Percentiles rank a stretch among this genome's conserved stretches.
Evolutionary conservation across 1,284 basidiomycete species (phyloP).

Genomic region (Boletus semigastroideus): DNA sequence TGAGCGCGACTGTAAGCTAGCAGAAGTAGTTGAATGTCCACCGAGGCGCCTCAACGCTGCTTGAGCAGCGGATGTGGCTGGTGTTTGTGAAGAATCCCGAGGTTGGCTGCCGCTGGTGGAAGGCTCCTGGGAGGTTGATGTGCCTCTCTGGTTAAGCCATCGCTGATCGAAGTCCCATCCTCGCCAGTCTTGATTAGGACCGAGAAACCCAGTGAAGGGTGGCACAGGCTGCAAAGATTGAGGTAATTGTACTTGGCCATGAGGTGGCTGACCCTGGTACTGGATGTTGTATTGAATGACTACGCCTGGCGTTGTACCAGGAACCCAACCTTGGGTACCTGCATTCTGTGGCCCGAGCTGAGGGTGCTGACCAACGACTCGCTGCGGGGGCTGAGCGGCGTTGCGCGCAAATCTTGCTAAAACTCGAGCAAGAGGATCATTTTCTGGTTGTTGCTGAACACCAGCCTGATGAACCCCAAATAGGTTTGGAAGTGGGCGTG

Average conservation of each 20-base stretch:
- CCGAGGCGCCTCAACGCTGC: constrained; percentile 42
- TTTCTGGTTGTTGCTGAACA: constrained; percentile 32
- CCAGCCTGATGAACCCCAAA: constrained; percentile 30
- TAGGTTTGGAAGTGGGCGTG: constrained; percentile 30
- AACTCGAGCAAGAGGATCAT: constrained; percentile 42
- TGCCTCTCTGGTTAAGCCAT: constrained; percentile 23
- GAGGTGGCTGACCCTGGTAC: constrained; percentile 40
- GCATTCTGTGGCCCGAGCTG: constrained; percentile 25
- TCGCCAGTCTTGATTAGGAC: constrained; percentile 63
- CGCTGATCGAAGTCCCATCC: constrained; percentile 49
- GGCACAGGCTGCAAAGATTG: constrained; percentile 41
- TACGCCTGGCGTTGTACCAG: constrained; percentile 39
- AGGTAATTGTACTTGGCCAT: constrained; percentile 23
- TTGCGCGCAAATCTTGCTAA: constrained; percentile 51
- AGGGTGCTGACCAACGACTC: constrained; percentile 17
- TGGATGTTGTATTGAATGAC: constrained; percentile 60
- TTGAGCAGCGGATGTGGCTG: constrained; percentile 46
- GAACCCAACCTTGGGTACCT: constrained; percentile 30
- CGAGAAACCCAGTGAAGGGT: constrained; percentile 55
- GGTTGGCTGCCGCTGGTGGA: constrained; percentile 10
- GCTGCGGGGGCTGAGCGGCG: constrained; percentile 29
- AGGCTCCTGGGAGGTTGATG: constrained; percentile 4
- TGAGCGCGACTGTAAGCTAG: constrained; percentile 1
- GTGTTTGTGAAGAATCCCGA: constrained; percentile 19
- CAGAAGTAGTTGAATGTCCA: constrained; percentile 7